Conservation (phyloP, 768 basidiomycete genomes). For the Rhodotorula taiwanensis region DNA sequence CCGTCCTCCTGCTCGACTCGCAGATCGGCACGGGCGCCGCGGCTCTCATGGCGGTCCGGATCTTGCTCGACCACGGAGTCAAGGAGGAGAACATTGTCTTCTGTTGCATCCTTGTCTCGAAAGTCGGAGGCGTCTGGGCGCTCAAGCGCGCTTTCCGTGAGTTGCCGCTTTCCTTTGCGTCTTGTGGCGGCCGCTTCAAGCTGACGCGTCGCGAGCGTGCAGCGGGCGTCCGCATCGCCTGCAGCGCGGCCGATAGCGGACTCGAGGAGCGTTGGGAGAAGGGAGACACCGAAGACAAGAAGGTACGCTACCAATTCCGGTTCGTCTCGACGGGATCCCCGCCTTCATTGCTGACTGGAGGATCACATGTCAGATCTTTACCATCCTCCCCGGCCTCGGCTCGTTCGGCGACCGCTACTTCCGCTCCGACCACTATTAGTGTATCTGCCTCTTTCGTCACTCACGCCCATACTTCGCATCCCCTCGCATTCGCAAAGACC, state of each 20-base stretch:
- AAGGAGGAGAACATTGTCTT: slow-evolving; percentile 52
- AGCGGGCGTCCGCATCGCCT: slow-evolving; percentile 55
- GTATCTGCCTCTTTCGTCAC: neutral
- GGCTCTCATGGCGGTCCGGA: slow-evolving; percentile 86
- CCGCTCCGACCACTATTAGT: neutral
- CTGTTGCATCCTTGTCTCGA: slow-evolving; percentile 64
- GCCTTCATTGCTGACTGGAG: too few relatives aligned
- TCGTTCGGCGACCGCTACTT: slow-evolving; percentile 56
- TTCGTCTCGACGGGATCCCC: too few relatives aligned
- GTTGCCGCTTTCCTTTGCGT: too few relatives aligned
- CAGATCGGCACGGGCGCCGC: slow-evolving; percentile 87
- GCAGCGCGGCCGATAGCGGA: slow-evolving; percentile 70
- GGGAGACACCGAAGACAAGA: slow-evolving; percentile 51
- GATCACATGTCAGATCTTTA: slow-evolving; percentile 78
- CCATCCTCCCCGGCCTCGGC: slow-evolving; percentile 75
- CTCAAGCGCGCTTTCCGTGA: slow-evolving; percentile 74
- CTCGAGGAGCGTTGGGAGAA: slow-evolving; percentile 69
- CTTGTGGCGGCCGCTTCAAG: too few relatives aligned
- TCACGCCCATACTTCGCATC: neutral
- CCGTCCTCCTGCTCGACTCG: slow-evolving; percentile 83
- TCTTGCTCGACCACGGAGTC: slow-evolving; percentile 87
- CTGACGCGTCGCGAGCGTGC: slow-evolving; percentile 32
- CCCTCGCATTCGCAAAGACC: slow-evolving; percentile 3
- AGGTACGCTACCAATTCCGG: slow-evolving; percentile 43
- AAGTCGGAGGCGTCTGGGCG: slow-evolving; percentile 68